A percentile compares a stretch with the other conserved stretches of the same genome.
Conservation (phyloP, 1,284 basidiomycete species). For the Puccinia novopanici region DNA sequence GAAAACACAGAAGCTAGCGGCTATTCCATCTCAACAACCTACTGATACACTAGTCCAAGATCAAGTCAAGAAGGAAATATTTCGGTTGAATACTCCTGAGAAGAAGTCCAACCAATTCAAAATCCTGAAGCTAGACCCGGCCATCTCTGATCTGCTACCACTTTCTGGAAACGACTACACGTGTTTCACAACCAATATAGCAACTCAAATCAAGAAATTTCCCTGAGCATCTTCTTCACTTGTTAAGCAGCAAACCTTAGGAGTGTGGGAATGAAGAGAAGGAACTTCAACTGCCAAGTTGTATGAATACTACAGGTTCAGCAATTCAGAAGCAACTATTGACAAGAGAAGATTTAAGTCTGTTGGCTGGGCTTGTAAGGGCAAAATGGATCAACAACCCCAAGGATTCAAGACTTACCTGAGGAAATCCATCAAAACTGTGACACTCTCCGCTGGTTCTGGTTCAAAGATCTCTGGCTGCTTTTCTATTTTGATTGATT, state of each 20-base stretch:
- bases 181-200: neutral
- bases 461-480: slow-evolving; percentile 16
- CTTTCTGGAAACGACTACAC: no score
- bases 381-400: neutral
- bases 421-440: neutral
- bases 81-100: no score
- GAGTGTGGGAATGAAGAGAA: slow-evolving; percentile 10
- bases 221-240: neutral
- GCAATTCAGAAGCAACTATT: neutral
- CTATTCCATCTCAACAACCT: no score
- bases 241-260: neutral
- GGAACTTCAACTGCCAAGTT: neutral
- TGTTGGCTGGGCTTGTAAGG: neutral
- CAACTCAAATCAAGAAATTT: neutral
- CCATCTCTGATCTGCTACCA: no score
- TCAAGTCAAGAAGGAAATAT: no score
- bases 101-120: no score
- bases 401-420: neutral
- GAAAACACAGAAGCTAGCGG: no score
- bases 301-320: neutral
- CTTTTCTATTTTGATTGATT: slow-evolving; percentile 5
- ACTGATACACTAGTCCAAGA: no score
- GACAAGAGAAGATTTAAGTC: neutral
- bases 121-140: no score
- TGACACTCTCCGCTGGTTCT: slow-evolving; percentile 5